phyloP scores from a whole-genome alignment of 441 rosid genomes.

The Corymbia calophylla region DNA sequence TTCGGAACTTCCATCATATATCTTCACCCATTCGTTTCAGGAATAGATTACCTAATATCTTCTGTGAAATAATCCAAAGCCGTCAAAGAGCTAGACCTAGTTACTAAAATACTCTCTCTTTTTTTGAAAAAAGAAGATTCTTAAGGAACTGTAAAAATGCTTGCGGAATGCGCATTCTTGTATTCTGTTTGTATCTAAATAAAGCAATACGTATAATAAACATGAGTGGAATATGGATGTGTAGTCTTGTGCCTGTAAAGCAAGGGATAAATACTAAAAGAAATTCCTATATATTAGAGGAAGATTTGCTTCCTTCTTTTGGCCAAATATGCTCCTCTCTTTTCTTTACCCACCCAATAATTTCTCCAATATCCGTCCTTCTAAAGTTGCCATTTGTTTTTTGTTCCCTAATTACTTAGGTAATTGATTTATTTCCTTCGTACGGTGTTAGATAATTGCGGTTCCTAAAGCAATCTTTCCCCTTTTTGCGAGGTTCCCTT shows the following conservation, averaged over 20 bases:
- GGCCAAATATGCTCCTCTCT: no score
- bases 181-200: background rate
- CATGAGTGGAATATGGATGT: no score
- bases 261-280: accelerated
- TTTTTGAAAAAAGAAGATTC: background rate
- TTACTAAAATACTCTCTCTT: no score
- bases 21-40: background rate
- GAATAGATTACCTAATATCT: background rate
- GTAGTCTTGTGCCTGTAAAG: accelerated
- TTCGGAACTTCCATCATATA: background rate
- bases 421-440: background rate
- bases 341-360: no score
- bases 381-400: no score
- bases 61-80: no score
- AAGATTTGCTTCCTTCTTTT: no score
- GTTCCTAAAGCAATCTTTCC: no score
- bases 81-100: background rate
- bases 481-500: background rate
- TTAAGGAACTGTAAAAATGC: accelerated
- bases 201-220: accelerated
- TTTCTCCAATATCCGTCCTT: no score
- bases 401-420: background rate
- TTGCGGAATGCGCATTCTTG: accelerated
- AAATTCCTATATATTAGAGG: no score
- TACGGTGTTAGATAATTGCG: background rate